These are phyloP conservation scores for Sungouiella thailandica DNA, from an alignment of 805 yeast genomes.

Conservation along the genomic window DNA sequence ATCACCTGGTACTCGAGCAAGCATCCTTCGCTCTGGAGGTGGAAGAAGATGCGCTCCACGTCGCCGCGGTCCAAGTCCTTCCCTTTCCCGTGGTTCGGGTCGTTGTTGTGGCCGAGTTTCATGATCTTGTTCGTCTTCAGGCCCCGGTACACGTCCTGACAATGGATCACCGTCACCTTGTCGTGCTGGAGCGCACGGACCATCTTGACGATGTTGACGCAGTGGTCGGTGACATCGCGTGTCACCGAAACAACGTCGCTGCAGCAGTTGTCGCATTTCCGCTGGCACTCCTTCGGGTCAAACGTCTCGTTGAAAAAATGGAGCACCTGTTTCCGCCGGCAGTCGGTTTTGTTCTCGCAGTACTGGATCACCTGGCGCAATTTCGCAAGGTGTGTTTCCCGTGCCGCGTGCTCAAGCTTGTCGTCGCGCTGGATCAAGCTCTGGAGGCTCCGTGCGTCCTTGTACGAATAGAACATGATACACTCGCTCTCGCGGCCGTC, in stretches of 20 bases:
- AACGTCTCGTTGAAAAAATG: slow-evolving; percentile 87
- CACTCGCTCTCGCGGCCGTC: slow-evolving; percentile 85
- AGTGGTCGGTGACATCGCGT: slow-evolving; percentile 64
- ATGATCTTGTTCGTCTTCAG: slow-evolving; percentile 58
- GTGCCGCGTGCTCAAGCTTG: slow-evolving; percentile 56
- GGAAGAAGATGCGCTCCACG: slow-evolving; percentile 78
- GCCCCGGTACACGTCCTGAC: slow-evolving; percentile 82
- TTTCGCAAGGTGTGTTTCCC: slow-evolving; percentile 73
- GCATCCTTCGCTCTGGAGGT: slow-evolving; percentile 59
- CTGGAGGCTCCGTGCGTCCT: slow-evolving; percentile 74
- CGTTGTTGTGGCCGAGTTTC: slow-evolving; percentile 55
- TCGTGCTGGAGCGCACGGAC: slow-evolving; percentile 51
- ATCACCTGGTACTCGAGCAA: slow-evolving; percentile 68
- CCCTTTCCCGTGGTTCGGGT: slow-evolving; percentile 69
- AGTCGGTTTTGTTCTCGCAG: slow-evolving; percentile 87
- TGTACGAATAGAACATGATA: slow-evolving; percentile 72
- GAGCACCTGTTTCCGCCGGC: slow-evolving; percentile 83
- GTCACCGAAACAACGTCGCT: slow-evolving; percentile 35
- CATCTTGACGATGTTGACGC: slow-evolving; percentile 54
- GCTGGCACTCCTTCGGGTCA: slow-evolving; percentile 57
- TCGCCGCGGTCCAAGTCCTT: slow-evolving; percentile 58
- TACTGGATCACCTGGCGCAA: slow-evolving; percentile 82
- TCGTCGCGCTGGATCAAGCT: slow-evolving; percentile 73
- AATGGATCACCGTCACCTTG: slow-evolving; percentile 70
- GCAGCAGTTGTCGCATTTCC: slow-evolving; percentile 82